A percentile compares a stretch with the other conserved stretches of the same genome.
Conservation (phyloP, 208 protist species). For the Acanthamoeba healyi region DNA sequence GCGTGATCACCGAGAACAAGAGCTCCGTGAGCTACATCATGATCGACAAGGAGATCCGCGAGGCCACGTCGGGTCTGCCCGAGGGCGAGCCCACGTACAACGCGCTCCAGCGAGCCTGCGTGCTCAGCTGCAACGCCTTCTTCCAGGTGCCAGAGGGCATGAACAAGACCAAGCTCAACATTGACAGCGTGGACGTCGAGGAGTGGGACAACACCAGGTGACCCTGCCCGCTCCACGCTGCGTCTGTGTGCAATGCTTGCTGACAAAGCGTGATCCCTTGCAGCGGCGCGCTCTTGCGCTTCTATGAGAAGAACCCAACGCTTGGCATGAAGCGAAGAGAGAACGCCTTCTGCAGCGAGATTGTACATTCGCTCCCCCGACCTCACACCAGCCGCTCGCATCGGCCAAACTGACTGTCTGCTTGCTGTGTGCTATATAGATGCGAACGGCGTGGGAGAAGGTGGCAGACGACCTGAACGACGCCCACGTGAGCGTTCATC, state of each 20-base stretch:
- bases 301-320: slow-evolving; percentile 66
- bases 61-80: neutral
- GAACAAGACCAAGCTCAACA: slow-evolving; percentile 21
- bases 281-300: slow-evolving; percentile 53
- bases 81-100: slow-evolving; percentile 15
- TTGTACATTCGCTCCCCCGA: neutral
- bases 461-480: slow-evolving; percentile 47
- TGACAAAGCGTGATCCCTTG: too few relatives aligned
- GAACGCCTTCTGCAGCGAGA: slow-evolving; percentile 31
- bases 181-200: neutral
- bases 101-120: neutral
- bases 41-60: slow-evolving; percentile 11
- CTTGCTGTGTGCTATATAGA: neutral
- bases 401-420: too few relatives aligned
- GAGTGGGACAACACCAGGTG: slow-evolving; percentile 58
- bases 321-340: neutral
- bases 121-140: slow-evolving; percentile 14
- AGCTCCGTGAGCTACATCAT: slow-evolving; percentile 32
- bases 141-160: slow-evolving; percentile 16
- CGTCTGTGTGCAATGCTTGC: too few relatives aligned
- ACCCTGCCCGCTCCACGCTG: too few relatives aligned
- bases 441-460: slow-evolving; percentile 10
- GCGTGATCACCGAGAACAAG: slow-evolving; percentile 64
- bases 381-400: too few relatives aligned
- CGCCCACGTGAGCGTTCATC: slow-evolving; percentile 26